phyloP scores from a whole-genome alignment of 73 alveolate species.

The Tetrahymena elliotti region DNA sequence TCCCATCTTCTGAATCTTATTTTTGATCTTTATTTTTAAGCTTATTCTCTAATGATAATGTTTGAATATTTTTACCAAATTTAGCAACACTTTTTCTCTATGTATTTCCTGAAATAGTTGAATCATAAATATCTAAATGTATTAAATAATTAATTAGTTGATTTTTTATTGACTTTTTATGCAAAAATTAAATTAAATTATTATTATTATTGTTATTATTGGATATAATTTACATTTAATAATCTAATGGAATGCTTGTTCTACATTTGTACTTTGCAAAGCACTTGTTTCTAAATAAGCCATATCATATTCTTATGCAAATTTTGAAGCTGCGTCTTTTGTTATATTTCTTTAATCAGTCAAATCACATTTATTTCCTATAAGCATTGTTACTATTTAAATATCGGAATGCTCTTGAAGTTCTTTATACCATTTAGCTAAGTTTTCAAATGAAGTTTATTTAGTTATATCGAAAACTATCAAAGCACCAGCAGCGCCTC shows the following conservation, averaged over 20 bases:
- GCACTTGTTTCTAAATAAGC: conserved; percentile 49
- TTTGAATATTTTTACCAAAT: background rate
- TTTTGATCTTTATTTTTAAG: background rate
- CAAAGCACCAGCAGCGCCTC: conserved; percentile 47
- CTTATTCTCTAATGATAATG: background rate
- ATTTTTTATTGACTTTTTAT: background rate
- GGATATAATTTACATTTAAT: conserved; percentile 12
- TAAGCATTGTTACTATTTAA: conserved; percentile 22
- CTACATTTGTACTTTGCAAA: conserved; percentile 40
- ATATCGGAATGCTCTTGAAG: conserved; percentile 10
- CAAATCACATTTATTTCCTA: conserved; percentile 35
- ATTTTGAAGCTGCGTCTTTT: conserved; percentile 4
- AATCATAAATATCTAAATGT: background rate
- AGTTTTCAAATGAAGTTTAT: background rate
- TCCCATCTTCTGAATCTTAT: background rate
- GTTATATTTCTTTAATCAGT: background rate
- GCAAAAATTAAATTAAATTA: background rate
- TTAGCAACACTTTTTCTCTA: background rate
- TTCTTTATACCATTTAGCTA: conserved; percentile 31
- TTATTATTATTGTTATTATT: too few species aligned
- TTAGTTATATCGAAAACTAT: conserved; percentile 38
- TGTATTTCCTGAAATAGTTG: background rate
- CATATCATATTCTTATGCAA: conserved; percentile 3
- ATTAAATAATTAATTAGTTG: background rate
- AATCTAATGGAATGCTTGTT: conserved; percentile 24